These are phyloP conservation scores for Colletotrichum eremochloae DNA, from an alignment of 2,329 filamentous ascomycete genomes.

Conservation along the genomic window DNA sequence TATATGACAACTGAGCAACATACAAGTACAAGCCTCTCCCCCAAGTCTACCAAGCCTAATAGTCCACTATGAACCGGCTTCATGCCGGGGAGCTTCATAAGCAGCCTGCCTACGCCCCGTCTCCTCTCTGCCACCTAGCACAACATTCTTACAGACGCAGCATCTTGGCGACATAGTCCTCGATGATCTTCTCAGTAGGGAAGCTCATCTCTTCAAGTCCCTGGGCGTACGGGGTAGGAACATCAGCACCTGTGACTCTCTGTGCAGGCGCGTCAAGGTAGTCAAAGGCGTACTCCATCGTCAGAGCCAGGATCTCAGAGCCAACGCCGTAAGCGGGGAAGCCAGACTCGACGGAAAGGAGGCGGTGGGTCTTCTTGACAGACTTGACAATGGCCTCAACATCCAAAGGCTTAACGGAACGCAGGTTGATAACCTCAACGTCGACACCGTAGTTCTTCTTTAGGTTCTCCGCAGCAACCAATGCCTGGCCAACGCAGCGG, in stretches of 20 bases:
- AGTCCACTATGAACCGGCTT: slow-evolving; percentile 29
- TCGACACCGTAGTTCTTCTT: slow-evolving; percentile 98
- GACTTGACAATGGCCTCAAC: slow-evolving; percentile 96
- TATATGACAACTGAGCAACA: slow-evolving; percentile 54
- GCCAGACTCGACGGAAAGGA: slow-evolving; percentile 93
- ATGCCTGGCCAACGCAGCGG: slow-evolving; percentile 92
- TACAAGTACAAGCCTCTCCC: slow-evolving; percentile 56
- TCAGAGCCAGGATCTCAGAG: slow-evolving; percentile 91
- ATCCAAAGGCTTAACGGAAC: slow-evolving; percentile 96
- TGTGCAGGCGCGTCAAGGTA: slow-evolving; percentile 95
- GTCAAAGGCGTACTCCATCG: slow-evolving; percentile 98
- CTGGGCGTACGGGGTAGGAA: slow-evolving; percentile 94
- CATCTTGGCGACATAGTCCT: slow-evolving; percentile 89
- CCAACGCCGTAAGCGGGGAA: slow-evolving; percentile 96
- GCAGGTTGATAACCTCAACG: slow-evolving; percentile 96
- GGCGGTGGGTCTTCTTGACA: slow-evolving; percentile 96
- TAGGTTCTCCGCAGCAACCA: slow-evolving; percentile 88
- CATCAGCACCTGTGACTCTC: slow-evolving; percentile 95
- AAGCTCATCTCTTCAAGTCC: slow-evolving; percentile 96
- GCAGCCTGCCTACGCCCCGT: slow-evolving; percentile 18
- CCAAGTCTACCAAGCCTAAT: slow-evolving; percentile 38
- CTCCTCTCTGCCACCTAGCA: not conserved
- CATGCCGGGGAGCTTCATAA: slow-evolving; percentile 15
- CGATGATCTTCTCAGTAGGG: slow-evolving; percentile 90
- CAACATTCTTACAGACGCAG: slow-evolving; percentile 74